A percentile compares a stretch with the other conserved stretches of the same genome.
Evolutionary conservation across 1,284 basidiomycete genomes (phyloP).

Genomic region (Mixia osmundae): DNA sequence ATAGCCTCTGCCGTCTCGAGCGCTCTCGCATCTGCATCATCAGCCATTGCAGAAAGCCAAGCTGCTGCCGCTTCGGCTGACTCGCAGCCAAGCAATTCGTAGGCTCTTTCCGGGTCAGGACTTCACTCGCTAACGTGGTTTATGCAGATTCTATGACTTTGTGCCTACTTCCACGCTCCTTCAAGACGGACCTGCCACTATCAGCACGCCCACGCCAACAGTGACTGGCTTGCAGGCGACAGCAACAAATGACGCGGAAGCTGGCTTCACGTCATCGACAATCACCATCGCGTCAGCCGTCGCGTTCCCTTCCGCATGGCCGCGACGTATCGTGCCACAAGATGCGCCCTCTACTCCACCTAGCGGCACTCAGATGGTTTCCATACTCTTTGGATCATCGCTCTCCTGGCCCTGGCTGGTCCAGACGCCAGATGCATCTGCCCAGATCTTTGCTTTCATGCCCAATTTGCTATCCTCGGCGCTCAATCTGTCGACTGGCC

Average conservation of each 20-base stretch:
- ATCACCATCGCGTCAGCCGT: constrained; percentile 1
- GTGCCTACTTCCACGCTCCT: constrained; percentile 1
- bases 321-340: constrained; percentile 7
- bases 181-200: too few species aligned
- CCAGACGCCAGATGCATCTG: constrained; percentile 4
- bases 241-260: not conserved
- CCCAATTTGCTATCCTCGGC: constrained; percentile 5
- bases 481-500: not conserved
- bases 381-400: constrained; percentile 4
- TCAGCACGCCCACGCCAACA: not conserved
- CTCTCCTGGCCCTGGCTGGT: constrained; percentile 8
- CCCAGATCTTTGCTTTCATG: constrained; percentile 9
- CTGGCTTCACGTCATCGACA: not conserved
- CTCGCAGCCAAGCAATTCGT: too few species aligned
- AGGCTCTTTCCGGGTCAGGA: too few species aligned
- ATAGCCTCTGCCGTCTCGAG: too few species aligned
- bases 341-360: not conserved
- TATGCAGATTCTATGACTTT: not conserved
- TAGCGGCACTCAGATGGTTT: constrained; percentile 5
- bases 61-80: too few species aligned
- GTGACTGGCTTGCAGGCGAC: not conserved
- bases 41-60: too few species aligned
- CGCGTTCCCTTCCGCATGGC: constrained; percentile 8
- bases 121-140: too few species aligned
- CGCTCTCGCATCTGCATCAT: too few species aligned